Evolutionary conservation across 306 rosid genomes (phyloP), one percentile per base, ranked within the genome.

Genomic region (Calophaca sinica): DNA sequence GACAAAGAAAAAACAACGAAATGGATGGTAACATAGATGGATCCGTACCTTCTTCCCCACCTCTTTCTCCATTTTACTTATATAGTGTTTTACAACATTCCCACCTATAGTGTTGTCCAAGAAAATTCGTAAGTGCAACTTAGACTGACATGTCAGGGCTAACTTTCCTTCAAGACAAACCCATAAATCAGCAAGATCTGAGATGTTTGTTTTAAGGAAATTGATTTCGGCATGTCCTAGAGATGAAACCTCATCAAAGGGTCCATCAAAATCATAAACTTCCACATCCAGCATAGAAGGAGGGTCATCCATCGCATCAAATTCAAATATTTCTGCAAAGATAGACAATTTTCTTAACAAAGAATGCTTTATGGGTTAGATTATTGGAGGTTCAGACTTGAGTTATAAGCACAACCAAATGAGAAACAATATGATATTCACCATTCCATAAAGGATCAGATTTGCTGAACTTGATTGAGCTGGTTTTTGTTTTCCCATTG

Each of bases 41-140:
- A 71, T 53, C 32, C 61, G 4, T 86, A 96, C 99, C 98, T 96
- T 96, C 83, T 89, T 96, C 58, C 99, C 99, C 61, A 96, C 97
- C 81, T 92, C 96, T 87, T 96, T 96, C 88, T 96, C 99, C 99
- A 96, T 92, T 88, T 85, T 96, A 85, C 87, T 90, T 46, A 96
- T 63, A 75, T 90, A 94, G 51, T 88, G 89, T 78, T 89, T 85
- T 74, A 78, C 93, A 68, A 86, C 90, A 48, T 90, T 83, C 62
- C 93, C 87, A 68, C 93, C 90, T 86, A 88, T 80, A 54, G 90
- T 96, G 84, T 96, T 86, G 78, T 92, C 87, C 86, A 92, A 85
- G 90, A 92, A 96, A 85, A 96, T 84, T 87, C 89, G 85, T 42
- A 96, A 77, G 83, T 89, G 96, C 82, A 96, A 79, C 87, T 92